phyloP scores from a whole-genome alignment of 1,139 yeast species.

The Tardiomyces blankii region DNA sequence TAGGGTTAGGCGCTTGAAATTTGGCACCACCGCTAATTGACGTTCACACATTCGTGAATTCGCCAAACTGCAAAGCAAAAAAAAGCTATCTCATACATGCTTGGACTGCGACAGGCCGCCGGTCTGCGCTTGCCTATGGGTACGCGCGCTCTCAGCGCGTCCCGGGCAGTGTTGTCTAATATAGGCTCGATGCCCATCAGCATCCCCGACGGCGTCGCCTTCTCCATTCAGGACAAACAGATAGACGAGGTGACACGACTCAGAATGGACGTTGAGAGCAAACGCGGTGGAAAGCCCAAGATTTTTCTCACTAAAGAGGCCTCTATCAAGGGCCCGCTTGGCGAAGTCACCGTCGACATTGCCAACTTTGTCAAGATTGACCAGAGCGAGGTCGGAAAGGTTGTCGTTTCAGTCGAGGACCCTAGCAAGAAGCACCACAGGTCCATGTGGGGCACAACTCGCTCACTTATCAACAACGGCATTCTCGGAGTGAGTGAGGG shows the following conservation, averaged over 20 bases:
- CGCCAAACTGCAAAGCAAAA: too few species aligned
- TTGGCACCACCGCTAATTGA: neutral
- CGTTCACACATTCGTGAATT: too few species aligned
- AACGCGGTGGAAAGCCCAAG: conserved; percentile 51
- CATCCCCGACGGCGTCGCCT: conserved; percentile 41
- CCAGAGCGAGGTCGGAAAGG: conserved; percentile 22
- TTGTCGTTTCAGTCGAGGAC: conserved; percentile 48
- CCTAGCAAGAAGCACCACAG: conserved; percentile 56
- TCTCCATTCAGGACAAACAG: conserved; percentile 26
- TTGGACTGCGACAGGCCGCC: neutral
- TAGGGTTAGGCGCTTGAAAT: neutral
- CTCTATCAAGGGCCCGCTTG: conserved; percentile 74
- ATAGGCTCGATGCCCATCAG: conserved; percentile 53
- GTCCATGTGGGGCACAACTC: conserved; percentile 91
- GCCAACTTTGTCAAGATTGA: conserved; percentile 59
- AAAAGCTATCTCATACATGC: neutral
- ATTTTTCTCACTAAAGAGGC: conserved; percentile 50
- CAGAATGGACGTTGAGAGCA: conserved; percentile 18
- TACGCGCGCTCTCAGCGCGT: neutral
- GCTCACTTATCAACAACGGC: conserved; percentile 68
- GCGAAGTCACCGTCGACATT: conserved; percentile 48
- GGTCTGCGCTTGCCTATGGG: neutral
- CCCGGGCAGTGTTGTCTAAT: conserved; percentile 29
- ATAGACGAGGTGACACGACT: conserved; percentile 40
- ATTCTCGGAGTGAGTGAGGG: conserved; percentile 88